phyloP scores from a whole-genome alignment of 2,329 filamentous ascomycete species.

The Domatiomyces globalis region DNA sequence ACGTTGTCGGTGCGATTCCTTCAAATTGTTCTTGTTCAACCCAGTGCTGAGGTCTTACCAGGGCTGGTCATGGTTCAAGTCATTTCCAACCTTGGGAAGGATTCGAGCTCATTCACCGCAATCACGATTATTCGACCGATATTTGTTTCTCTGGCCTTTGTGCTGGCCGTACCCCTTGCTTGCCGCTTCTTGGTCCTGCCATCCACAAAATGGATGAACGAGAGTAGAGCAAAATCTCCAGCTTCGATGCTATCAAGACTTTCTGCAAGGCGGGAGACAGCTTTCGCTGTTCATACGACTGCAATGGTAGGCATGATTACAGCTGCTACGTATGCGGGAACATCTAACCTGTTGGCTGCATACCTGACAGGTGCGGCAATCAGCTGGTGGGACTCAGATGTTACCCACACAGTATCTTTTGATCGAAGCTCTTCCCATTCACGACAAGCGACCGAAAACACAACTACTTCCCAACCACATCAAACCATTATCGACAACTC shows the following conservation, averaged over 20 bases:
- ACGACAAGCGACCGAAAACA: background rate
- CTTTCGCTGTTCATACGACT: conserved; percentile 30
- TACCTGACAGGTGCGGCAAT: conserved; percentile 42
- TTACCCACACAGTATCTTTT: background rate
- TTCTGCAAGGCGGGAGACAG: conserved; percentile 12
- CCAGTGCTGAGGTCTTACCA: background rate
- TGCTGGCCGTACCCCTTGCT: conserved; percentile 18
- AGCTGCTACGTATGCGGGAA: conserved; percentile 40
- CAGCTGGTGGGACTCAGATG: conserved; percentile 35
- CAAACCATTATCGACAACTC: background rate
- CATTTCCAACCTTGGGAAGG: conserved; percentile 49
- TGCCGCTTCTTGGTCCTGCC: conserved; percentile 19
- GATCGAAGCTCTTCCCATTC: no score
- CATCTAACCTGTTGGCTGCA: conserved; percentile 42
- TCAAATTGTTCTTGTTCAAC: background rate
- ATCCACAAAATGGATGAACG: conserved; percentile 1
- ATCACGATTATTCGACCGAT: conserved; percentile 37
- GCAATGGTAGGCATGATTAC: conserved; percentile 35
- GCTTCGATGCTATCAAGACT: background rate
- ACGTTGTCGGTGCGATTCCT: conserved; percentile 46
- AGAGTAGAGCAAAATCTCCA: background rate
- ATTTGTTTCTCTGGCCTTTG: conserved; percentile 32
- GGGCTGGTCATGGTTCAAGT: conserved; percentile 59
- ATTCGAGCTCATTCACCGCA: conserved; percentile 22
- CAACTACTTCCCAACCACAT: background rate